These are phyloP conservation scores for Cucumis sativus DNA, from an alignment of 306 rosid species.

Conservation along the genomic window DNA sequence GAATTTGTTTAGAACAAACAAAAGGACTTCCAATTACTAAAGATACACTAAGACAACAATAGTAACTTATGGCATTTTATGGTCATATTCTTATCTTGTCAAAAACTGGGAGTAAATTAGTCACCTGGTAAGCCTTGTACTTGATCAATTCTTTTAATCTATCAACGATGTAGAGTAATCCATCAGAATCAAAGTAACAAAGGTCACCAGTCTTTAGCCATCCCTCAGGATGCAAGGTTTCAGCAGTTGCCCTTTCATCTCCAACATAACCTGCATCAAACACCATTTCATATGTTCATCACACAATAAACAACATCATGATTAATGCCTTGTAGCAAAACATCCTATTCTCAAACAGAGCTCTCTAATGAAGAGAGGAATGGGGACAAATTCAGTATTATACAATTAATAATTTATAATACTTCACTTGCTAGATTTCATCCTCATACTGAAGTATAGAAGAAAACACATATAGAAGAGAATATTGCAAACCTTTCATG, in stretches of 20 bases:
- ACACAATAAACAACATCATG: not conserved
- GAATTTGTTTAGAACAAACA: slow-evolving; percentile 15
- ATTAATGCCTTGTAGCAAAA: not conserved
- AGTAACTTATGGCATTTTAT: not conserved
- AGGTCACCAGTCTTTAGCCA: slow-evolving; percentile 96
- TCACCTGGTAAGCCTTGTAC: slow-evolving; percentile 91
- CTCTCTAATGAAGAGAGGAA: not conserved
- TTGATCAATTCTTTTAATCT: slow-evolving; percentile 87
- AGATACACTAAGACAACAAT: not conserved
- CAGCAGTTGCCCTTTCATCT: slow-evolving; percentile 67
- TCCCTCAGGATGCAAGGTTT: slow-evolving; percentile 72
- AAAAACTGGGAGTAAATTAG: not conserved
- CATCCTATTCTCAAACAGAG: not conserved
- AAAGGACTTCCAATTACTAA: not conserved
- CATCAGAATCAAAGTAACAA: slow-evolving; percentile 79
- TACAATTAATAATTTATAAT: not conserved
- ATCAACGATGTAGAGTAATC: slow-evolving; percentile 67
- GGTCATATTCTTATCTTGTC: not conserved
- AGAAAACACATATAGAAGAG: not conserved
- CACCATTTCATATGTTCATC: not conserved
- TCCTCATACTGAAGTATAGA: not conserved
- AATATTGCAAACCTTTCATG: slow-evolving; percentile 44
- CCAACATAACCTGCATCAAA: slow-evolving; percentile 60
- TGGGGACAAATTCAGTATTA: not conserved
- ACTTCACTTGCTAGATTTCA: not conserved